A percentile compares a stretch with the other conserved stretches of the same genome.
These are phyloP conservation scores for Pythium dissotocum DNA, from an alignment of 352 stramenopile species.

Conservation along the genomic window DNA sequence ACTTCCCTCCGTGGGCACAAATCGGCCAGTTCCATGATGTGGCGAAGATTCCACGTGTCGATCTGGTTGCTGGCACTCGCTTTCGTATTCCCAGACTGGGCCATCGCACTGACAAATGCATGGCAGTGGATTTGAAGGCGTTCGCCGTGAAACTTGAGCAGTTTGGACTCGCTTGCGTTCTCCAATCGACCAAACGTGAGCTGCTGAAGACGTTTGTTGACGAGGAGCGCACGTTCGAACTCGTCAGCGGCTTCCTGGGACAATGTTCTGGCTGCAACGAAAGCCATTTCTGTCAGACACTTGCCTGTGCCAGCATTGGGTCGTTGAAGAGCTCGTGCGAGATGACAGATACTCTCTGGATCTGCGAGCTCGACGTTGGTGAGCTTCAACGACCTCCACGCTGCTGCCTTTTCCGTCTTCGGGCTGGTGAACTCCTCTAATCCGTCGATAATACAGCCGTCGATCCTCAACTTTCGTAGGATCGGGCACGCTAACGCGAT, in stretches of 20 bases:
- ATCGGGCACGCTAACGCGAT: neutral
- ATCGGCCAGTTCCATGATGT: slow-evolving; percentile 1
- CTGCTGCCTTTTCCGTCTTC: neutral
- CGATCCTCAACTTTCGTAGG: neutral
- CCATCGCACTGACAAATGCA: neutral
- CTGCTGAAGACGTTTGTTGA: neutral
- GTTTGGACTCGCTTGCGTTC: neutral
- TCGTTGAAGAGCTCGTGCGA: neutral
- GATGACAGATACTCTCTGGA: neutral
- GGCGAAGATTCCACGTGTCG: slow-evolving; percentile 1
- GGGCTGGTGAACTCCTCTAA: neutral
- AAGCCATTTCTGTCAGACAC: neutral
- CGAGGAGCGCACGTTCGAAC: neutral
- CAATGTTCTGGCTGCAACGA: neutral
- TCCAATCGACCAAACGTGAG: neutral
- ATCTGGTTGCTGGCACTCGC: neutral
- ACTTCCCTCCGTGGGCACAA: neutral
- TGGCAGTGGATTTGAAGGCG: neutral
- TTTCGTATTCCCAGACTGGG: neutral
- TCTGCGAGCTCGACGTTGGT: neutral
- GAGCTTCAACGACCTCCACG: neutral
- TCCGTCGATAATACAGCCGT: neutral
- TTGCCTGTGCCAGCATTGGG: neutral
- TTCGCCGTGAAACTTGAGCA: neutral
- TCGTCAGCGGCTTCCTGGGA: neutral